Evolutionary conservation across 2,329 filamentous ascomycete genomes (phyloP), one percentile per base, ranked within the genome.

Genomic region (Aureobasidium mangrovei): DNA sequence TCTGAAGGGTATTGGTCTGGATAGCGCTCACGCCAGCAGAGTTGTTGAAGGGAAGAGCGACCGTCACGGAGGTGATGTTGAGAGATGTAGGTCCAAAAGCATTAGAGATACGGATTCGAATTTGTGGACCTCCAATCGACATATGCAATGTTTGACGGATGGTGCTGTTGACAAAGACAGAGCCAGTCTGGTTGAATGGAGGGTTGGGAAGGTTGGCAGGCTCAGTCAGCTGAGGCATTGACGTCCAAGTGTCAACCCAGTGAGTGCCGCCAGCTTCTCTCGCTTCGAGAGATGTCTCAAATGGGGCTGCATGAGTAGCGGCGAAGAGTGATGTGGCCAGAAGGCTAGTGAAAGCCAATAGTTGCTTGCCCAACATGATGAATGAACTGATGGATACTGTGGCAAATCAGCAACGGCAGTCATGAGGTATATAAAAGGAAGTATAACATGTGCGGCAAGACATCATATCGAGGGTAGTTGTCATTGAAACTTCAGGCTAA

Each of bases 221-320:
- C 61, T 86, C 83, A 1, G 80, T 80, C 39, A 83, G 68, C 63
- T 85, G 82, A 0, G 82, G 81, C 82, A 85, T 85, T 2, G 80
- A 73, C 0, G 79, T 77, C 83, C 82, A 86, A 2, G 78, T 81
- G 58, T 78, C 76, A 10, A 83, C 73, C 81, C 82, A 85, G 58
- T 79, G 76, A 35, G 18, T 29, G 18, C 24, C 28, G 18, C 28
- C 46, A 33, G 36, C 12, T 6, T 31, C 12, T 33, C 46, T 12
- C 18, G 44, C 73, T 28, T 27, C 24, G 5, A 12, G 3, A 9
- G 18, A 24, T 43, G 26, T 24, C 27, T 35, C 8, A 10, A 31
- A 24, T 10, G 39, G 18, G 9, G 12, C 4, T 36, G 39, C 24
- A 43, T 29, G 28, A 9, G 4, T 29, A 4, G 31, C 3, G 7